A percentile compares a stretch with the other conserved stretches of the same genome.
Evolutionary conservation across 768 basidiomycete genomes (phyloP).

Genomic region (button mushroom (Agaricus bisporus)): DNA sequence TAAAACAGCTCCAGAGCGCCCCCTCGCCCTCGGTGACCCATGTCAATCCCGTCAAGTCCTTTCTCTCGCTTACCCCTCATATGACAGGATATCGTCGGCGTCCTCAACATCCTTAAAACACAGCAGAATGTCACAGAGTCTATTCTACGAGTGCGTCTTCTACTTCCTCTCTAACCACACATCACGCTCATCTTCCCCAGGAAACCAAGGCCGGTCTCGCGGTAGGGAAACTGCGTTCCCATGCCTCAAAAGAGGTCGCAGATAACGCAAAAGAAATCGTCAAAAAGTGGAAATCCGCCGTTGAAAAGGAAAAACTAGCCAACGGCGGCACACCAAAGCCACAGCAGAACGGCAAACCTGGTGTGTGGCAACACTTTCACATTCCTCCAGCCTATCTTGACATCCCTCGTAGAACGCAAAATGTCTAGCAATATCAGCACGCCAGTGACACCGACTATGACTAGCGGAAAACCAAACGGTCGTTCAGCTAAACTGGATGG

Average conservation of each 20-base stretch:
- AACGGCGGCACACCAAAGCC: not conserved
- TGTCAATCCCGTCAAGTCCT: constrained; percentile 30
- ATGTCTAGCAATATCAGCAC: constrained; percentile 22
- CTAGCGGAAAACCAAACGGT: constrained; percentile 26
- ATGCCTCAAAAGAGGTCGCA: constrained; percentile 65
- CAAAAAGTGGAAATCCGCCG: constrained; percentile 86
- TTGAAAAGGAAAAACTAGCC: constrained; percentile 51
- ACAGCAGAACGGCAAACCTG: constrained; percentile 25
- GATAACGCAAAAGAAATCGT: constrained; percentile 88
- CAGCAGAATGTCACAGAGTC: constrained; percentile 66
- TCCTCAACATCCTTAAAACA: constrained; percentile 59
- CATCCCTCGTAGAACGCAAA: constrained; percentile 20
- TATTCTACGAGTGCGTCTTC: constrained; percentile 62
- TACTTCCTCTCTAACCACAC: constrained; percentile 15
- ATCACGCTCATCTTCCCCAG: constrained; percentile 31
- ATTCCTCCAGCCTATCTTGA: not conserved
- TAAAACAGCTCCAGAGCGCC: constrained; percentile 70
- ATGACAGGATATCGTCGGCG: constrained; percentile 54
- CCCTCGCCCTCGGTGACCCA: constrained; percentile 48
- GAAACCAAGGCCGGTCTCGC: constrained; percentile 92
- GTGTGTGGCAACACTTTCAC: constrained; percentile 2
- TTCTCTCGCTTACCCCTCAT: constrained; percentile 22
- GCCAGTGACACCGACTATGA: constrained; percentile 34
- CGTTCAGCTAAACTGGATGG: constrained; percentile 72
- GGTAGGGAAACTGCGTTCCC: constrained; percentile 81